Conservation (phyloP, 768 basidiomycete species). For the Tylopilus rubrobrunneus region DNA sequence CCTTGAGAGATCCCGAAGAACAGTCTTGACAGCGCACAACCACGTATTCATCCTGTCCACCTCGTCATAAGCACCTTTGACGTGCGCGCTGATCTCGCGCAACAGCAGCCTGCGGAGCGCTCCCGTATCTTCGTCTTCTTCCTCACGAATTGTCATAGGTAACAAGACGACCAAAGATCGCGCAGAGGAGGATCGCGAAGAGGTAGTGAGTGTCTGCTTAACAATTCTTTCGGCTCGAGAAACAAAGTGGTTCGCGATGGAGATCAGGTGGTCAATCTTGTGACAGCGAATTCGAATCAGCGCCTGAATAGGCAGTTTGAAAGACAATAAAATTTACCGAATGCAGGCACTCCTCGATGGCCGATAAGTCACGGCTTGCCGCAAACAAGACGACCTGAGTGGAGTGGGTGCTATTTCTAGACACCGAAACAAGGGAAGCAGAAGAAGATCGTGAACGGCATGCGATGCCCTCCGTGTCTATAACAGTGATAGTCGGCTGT, state of each 20-base stretch:
- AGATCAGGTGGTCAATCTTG: conserved; percentile 56
- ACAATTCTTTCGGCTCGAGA: conserved; percentile 55
- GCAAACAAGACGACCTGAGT: conserved; percentile 48
- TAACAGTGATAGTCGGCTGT: conserved; percentile 17
- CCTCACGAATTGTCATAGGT: conserved; percentile 45
- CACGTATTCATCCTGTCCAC: conserved; percentile 56
- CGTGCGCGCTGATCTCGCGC: conserved; percentile 58
- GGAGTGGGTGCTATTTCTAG: conserved; percentile 40
- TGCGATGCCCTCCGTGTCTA: conserved; percentile 21
- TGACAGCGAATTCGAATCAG: conserved; percentile 2
- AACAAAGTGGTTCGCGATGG: conserved; percentile 50
- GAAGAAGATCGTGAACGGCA: conserved; percentile 11
- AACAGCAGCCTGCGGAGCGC: conserved; percentile 59
- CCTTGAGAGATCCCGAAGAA: conserved; percentile 50
- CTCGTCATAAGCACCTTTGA: conserved; percentile 57
- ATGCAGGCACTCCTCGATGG: conserved; percentile 50
- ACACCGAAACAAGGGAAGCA: conserved; percentile 9
- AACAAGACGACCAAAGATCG: conserved; percentile 42
- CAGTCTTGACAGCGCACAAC: conserved; percentile 63
- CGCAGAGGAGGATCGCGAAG: too few relatives aligned
- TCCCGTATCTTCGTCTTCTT: conserved; percentile 59
- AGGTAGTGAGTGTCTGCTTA: conserved; percentile 49
- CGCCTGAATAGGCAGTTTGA: conserved; percentile 5
- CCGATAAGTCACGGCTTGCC: conserved; percentile 52
- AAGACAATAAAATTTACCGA: conserved; percentile 40